phyloP scores from a whole-genome alignment of 305 asterid genomes.

The Fraxinus albicans region DNA sequence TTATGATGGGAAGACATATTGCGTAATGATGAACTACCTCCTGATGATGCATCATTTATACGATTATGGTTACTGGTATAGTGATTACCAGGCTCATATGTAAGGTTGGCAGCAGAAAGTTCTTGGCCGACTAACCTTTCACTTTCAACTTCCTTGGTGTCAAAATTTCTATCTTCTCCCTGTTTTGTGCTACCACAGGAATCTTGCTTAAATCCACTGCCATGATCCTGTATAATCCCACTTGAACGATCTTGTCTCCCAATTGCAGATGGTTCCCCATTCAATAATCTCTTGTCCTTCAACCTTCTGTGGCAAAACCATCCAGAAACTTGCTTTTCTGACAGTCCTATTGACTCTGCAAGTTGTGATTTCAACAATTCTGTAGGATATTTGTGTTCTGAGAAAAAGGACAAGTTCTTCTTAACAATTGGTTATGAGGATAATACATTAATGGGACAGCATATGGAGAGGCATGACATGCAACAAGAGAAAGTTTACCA shows the following conservation, averaged over 20 bases:
- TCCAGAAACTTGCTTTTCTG: conserved; percentile 89
- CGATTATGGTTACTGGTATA: conserved; percentile 35
- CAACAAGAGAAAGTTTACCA: conserved; percentile 31
- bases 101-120: conserved; percentile 47
- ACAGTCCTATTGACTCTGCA: conserved; percentile 70
- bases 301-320: conserved; percentile 94
- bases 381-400: conserved; percentile 80
- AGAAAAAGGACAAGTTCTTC: conserved; percentile 8
- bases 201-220: conserved; percentile 78
- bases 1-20: conserved; percentile 43
- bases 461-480: not conserved
- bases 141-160: conserved; percentile 71
- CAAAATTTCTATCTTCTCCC: conserved; percentile 50
- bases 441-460: not conserved
- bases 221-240: conserved; percentile 69
- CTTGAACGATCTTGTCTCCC: conserved; percentile 72
- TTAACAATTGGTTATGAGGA: not conserved
- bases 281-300: conserved; percentile 67
- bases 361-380: conserved; percentile 68
- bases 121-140: conserved; percentile 48
- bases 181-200: conserved; percentile 90
- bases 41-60: conserved; percentile 58
- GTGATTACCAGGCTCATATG: conserved; percentile 47
- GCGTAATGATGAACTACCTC: conserved; percentile 64
- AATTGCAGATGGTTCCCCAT: conserved; percentile 39